Evolutionary conservation across 495 filamentous ascomycete species (phyloP), one percentile per base, ranked within the genome.

Genomic region (Choiromyces venosus): DNA sequence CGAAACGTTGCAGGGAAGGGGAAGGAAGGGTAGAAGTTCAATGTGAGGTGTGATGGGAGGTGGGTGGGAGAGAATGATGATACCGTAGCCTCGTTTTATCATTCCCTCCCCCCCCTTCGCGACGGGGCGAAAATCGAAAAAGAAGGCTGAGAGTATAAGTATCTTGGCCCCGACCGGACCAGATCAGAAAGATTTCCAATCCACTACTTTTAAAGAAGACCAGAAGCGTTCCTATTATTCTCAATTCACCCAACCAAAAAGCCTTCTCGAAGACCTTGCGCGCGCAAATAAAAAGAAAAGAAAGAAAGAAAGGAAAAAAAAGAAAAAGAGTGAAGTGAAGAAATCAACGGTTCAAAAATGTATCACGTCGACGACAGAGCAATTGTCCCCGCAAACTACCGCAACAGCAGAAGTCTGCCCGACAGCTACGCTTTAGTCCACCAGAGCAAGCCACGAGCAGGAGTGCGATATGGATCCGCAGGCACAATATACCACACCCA

Each of bases 101-200:
- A n/a, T n/a, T n/a, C n/a, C n/a, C n/a, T 25, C 25, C 42, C 25
- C 52, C 52, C 52, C 52, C 52, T 61, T 25, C 52, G n/a, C 52
- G 12, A 61, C 25, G 25, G 25, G n/a, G 25, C 52, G 33, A 33
- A 61, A 61, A 16, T 6, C 12, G 10, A 56, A n/a, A 52, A 61
- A 61, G 52, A 61, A 61, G 52, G 52, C 52, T 61, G 25, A 61
- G 52, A 33, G 52, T 61, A 61, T 61, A 61, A 61, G 52, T 61
- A 61, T 61, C 52, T 29, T 1, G 33, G 25, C 25, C 12, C 18
- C 25, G 52, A 61, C 52, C 52, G 10, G 25, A 61, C 52, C 52
- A 61, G 52, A 61, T 33, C 52, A 61, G 52, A 61, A 29, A 61
- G 52, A 61, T 61, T 61, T 33, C 52, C n/a, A 0, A n/a, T 12